Conservation (phyloP, 257 asterid species). For the Paraleonurus japonicus region DNA sequence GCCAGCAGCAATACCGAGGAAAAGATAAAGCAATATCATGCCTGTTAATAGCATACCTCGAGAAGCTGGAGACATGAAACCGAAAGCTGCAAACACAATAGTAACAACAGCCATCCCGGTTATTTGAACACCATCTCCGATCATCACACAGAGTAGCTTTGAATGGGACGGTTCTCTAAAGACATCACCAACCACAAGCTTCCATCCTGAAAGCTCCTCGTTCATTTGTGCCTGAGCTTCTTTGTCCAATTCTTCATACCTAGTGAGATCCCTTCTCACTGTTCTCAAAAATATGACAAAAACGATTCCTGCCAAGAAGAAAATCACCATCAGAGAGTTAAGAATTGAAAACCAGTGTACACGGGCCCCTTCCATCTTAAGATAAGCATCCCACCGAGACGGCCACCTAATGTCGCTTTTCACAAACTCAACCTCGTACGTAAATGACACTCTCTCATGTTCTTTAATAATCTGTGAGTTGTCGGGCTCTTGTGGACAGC, state of each 20-base stretch:
- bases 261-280: conserved; percentile 80
- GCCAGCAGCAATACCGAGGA: conserved; percentile 77
- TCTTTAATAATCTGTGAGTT: conserved; percentile 69
- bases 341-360: conserved; percentile 90
- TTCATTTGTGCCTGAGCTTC: conserved; percentile 90
- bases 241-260: conserved; percentile 83
- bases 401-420: conserved; percentile 79
- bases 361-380: conserved; percentile 83
- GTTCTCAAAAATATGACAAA: conserved; percentile 81
- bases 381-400: conserved; percentile 89
- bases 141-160: conserved; percentile 70
- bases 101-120: conserved; percentile 78
- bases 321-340: conserved; percentile 78
- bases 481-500: conserved; percentile 61
- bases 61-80: conserved; percentile 91
- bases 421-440: conserved; percentile 78
- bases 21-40: conserved; percentile 80
- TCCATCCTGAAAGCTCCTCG: conserved; percentile 92
- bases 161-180: conserved; percentile 76
- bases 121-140: conserved; percentile 79
- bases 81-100: conserved; percentile 74
- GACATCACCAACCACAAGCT: conserved; percentile 88
- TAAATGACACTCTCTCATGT: conserved; percentile 67
- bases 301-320: conserved; percentile 85
- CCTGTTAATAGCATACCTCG: conserved; percentile 86